phyloP scores from a whole-genome alignment of 768 basidiomycete genomes.

The Boletus sp. region DNA sequence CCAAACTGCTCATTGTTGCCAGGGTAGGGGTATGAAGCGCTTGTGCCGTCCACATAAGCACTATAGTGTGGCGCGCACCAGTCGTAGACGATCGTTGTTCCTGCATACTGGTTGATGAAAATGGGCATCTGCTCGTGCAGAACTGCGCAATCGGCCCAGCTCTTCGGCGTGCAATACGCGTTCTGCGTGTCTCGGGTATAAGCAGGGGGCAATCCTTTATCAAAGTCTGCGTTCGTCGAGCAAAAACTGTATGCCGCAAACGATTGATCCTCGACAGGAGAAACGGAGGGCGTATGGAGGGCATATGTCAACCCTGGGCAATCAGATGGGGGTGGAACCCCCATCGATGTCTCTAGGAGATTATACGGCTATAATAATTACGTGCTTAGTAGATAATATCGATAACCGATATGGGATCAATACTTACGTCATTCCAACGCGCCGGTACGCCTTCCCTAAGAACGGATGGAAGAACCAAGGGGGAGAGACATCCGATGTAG shows the following conservation, averaged over 20 bases:
- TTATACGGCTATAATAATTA: slow-evolving; percentile 32
- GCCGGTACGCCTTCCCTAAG: slow-evolving; percentile 30
- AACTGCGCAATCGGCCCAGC: slow-evolving; percentile 25
- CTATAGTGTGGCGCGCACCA: slow-evolving; percentile 27
- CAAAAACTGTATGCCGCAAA: slow-evolving; percentile 21
- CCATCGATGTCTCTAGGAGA: slow-evolving; percentile 34
- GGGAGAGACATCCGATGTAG: slow-evolving; percentile 28
- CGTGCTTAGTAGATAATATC: slow-evolving; percentile 10
- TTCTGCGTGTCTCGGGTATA: slow-evolving; percentile 18
- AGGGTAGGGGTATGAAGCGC: slow-evolving; percentile 12
- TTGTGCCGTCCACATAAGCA: slow-evolving; percentile 3
- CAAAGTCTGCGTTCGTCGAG: slow-evolving; percentile 9
- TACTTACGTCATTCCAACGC: slow-evolving; percentile 36
- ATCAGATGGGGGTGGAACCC: slow-evolving; percentile 23
- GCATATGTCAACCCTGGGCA: slow-evolving; percentile 24
- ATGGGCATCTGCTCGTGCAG: slow-evolving; percentile 24
- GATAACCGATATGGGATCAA: slow-evolving; percentile 10
- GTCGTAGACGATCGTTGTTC: slow-evolving; percentile 14
- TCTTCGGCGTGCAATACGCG: slow-evolving; percentile 27
- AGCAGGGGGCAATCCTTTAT: slow-evolving; percentile 2
- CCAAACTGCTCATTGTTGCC: slow-evolving; percentile 1
- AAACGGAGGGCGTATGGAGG: slow-evolving; percentile 25
- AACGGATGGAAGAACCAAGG: slow-evolving; percentile 31
- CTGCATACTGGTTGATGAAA: slow-evolving; percentile 30
- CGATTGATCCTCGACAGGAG: slow-evolving; percentile 26